Evolutionary conservation across 345 rosid species (phyloP).

Genomic region (Citrus inodora): DNA sequence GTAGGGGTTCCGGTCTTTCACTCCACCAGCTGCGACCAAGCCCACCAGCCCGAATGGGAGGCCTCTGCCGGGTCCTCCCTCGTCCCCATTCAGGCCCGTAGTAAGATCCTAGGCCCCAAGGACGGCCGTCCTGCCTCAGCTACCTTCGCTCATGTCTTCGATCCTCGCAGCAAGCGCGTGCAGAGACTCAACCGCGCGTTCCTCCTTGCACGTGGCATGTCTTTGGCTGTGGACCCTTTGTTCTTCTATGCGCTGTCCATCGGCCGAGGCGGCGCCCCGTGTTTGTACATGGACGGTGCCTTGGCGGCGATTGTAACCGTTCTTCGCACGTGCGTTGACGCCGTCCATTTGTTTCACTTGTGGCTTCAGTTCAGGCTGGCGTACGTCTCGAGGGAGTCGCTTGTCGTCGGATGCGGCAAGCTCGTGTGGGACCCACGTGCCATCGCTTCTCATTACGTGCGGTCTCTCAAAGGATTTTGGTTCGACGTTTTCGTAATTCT

Average conservation of each 20-base stretch:
- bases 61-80: constrained; percentile 92
- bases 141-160: constrained; percentile 36
- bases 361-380: constrained; percentile 84
- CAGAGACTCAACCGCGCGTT: constrained; percentile 71
- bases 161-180: constrained; percentile 71
- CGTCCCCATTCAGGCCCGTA: constrained; percentile 65
- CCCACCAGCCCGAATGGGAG: constrained; percentile 88
- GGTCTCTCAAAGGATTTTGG: constrained; percentile 80
- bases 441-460: constrained; percentile 60
- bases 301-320: constrained; percentile 66
- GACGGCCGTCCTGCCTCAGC: not conserved
- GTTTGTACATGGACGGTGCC: constrained; percentile 71
- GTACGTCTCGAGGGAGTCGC: constrained; percentile 74
- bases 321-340: constrained; percentile 68
- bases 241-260: constrained; percentile 67
- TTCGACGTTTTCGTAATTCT: constrained; percentile 82
- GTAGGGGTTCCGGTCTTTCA: constrained; percentile 91
- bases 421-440: constrained; percentile 90
- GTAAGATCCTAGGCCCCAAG: constrained; percentile 10
- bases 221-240: constrained; percentile 76
- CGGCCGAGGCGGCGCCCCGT: constrained; percentile 54
- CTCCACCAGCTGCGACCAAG: constrained; percentile 92
- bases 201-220: constrained; percentile 72
- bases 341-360: constrained; percentile 59
- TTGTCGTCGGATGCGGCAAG: constrained; percentile 88